Base-by-base conservation (phyloP, 768 basidiomycete genomes). In the Russula sp. region DNA sequence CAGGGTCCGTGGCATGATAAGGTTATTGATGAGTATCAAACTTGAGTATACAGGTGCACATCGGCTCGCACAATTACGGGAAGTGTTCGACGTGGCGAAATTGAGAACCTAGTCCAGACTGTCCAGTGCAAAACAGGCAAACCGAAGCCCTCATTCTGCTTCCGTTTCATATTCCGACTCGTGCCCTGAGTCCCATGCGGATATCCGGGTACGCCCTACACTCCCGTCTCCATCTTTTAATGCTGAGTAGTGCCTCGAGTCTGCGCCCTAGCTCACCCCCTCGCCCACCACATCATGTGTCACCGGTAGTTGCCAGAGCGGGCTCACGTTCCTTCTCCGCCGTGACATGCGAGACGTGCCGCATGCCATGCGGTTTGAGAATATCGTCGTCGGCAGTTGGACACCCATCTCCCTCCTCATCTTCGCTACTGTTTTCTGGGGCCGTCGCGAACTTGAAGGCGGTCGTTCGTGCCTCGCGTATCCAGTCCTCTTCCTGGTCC, bases 251-350 rank as follows among this genome's bases (percentile, higher is more conserved):
- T 47, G 85, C 88, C 73, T 91, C 89, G 58, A 91, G 74, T 59
- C 89, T 74, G 57, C 87, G 75, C 45, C 89, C 89, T 7, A 91
- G 75, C 76, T 91, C 89, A 9, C 88, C 88, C 0, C 89, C 89
- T 18, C 86, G 79, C 40, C 89, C 89, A 44, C 89, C 89, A 73
- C 89, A 89, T 32, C 86, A 27, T 27, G 27, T 81, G 71, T 91
- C 89, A 0, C 89, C 89, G 42, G 82, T 85, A 58, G 79, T 83
- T 62, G 85, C 80, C 71, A 91, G 73, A 77, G 84, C 82, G 76
- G 84, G 83, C 74, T 89, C 88, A 71, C 79, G 81, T 73, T 87
- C 84, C 73, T 80, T 77, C 72, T 88, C 80, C 49, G 79, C 80
- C 18, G 68, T 78, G 45, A 78, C 78, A 63, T 86, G 77, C 14